Evolutionary conservation across 2,329 filamentous ascomycete genomes (phyloP).

Genomic region (Scytalidium sp.): DNA sequence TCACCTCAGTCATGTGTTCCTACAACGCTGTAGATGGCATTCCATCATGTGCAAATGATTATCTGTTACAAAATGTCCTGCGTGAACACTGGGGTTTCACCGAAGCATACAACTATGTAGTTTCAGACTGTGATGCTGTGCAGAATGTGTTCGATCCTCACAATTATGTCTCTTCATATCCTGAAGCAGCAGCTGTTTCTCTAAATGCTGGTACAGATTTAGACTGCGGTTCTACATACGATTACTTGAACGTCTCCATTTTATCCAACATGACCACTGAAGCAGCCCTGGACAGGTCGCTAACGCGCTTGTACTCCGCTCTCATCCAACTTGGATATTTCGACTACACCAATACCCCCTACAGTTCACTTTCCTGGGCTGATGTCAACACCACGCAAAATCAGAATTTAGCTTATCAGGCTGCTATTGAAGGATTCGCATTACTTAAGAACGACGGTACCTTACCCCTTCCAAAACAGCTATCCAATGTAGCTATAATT

Average conservation of each 20-base stretch:
- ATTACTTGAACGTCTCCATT: background rate
- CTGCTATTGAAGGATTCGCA: conserved; percentile 11
- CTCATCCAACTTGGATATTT: conserved; percentile 57
- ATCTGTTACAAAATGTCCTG: conserved; percentile 58
- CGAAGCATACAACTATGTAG: background rate
- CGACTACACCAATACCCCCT: conserved; percentile 38
- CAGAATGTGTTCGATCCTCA: conserved; percentile 3
- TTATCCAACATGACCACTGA: conserved; percentile 37
- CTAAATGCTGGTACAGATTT: conserved; percentile 2
- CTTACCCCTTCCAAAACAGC: conserved; percentile 6
- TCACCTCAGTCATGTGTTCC: conserved; percentile 57
- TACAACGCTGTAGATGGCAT: conserved; percentile 64
- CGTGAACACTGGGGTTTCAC: conserved; percentile 58
- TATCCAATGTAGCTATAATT: conserved; percentile 12
- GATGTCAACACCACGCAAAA: conserved; percentile 19
- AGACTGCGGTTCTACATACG: background rate
- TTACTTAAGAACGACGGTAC: conserved; percentile 16
- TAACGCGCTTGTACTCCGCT: conserved; percentile 49
- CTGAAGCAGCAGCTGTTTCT: background rate
- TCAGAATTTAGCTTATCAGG: conserved; percentile 8
- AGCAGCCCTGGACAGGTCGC: conserved; percentile 42
- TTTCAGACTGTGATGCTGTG: conserved; percentile 35
- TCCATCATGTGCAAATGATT: conserved; percentile 59
- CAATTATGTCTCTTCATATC: background rate
- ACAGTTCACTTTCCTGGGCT: conserved; percentile 48